Conservation (phyloP, 805 yeast species). For the Monosporozyma servazzii region DNA sequence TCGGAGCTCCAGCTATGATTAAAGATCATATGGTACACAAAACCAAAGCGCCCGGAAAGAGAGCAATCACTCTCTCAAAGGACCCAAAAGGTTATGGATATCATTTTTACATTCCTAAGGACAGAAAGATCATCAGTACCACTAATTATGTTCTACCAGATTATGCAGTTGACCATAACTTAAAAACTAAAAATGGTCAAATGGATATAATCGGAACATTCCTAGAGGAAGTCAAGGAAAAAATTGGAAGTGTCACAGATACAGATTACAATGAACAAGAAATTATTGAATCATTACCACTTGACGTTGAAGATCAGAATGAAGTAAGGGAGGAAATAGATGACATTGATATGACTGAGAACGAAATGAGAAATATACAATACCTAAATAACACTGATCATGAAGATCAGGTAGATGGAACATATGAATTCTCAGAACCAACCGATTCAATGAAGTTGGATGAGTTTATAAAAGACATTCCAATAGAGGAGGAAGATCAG, state of each 20-base stretch:
- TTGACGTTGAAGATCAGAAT: not conserved
- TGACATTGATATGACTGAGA: no score
- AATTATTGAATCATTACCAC: not conserved
- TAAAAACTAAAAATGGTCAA: not conserved
- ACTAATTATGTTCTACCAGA: slow-evolving; percentile 1
- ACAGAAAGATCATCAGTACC: not conserved
- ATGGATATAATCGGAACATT: slow-evolving; percentile 2
- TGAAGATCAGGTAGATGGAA: not conserved
- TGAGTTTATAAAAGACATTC: no score
- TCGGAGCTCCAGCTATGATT: slow-evolving; percentile 1
- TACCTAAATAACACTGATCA: not conserved
- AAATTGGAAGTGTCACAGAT: not conserved
- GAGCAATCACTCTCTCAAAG: slow-evolving; percentile 2
- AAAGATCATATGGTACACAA: not conserved
- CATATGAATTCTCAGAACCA: no score
- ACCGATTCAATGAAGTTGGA: no score
- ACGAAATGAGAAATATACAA: not conserved
- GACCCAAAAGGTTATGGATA: slow-evolving; percentile 4
- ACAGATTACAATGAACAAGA: not conserved
- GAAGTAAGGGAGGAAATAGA: no score
- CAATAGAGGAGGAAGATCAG: no score
- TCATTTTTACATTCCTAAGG: slow-evolving; percentile 1
- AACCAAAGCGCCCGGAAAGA: not conserved
- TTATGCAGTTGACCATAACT: not conserved
- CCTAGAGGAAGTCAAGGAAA: not conserved